Evolutionary conservation across 306 rosid genomes (phyloP), one percentile per base, ranked within the genome.

Genomic region (Begonia fuchsioides): DNA sequence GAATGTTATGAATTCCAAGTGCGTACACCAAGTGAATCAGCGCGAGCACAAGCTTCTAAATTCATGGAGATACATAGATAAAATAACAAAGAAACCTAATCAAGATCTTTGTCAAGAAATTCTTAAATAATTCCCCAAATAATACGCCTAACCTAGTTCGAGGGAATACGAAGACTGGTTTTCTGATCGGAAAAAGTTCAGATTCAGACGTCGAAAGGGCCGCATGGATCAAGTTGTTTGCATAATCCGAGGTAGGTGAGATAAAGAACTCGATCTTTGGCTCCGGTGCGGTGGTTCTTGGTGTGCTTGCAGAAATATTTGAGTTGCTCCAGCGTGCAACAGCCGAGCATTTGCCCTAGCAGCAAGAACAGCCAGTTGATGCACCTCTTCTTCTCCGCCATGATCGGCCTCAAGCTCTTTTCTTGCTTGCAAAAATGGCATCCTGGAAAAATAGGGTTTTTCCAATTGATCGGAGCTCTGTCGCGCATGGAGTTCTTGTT

Each of bases 351-450:
- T 38, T 76, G 71, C 0, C 87, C 82, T 7, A 78, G 13, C 1
- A 81, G 58, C 54, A 86, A 50, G 55, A 81, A 81, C 49, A 86
- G 38, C 86, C 95, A 81, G 11, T 86, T 81, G 19, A 86, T 78
- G 0, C 5, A 3, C 13, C 55, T 62, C 59, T 64, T 72, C 2
- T 56, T 39, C 13, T 52, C 39, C 0, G 55, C 45, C 0, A 78
- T 20, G 0, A 86, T 4, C 0, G 88, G 88, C 58, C 43, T 78
- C 3, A 17, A 69, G 1, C 68, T 14, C 1, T 69, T 68, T 9
- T 69, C 71, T 1, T 53, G 47, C 0, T 44, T 26, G 3, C 93
- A 86, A 0, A 15, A 44, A 18, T 1, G 2, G 62, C 95, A 86
- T 0, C 10, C 35, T 0, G 64, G 68, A 13, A 62, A 38, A 1